A percentile compares a stretch with the other conserved stretches of the same genome.
Evolutionary conservation across 148 eudicot species (phyloP).

Genomic region (Silene uniflora): DNA sequence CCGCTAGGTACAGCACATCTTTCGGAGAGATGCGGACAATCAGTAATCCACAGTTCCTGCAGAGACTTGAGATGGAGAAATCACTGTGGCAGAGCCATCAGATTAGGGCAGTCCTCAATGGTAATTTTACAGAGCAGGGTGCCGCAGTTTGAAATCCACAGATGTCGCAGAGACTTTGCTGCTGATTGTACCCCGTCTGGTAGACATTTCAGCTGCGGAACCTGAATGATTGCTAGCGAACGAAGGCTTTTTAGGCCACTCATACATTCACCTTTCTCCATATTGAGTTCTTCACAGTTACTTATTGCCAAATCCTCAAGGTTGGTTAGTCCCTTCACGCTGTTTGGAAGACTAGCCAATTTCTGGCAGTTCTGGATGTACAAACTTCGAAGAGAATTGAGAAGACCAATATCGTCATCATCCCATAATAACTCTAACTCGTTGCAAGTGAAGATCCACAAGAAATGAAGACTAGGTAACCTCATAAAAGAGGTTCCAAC

Average conservation of each 20-base stretch:
- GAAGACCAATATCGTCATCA: slow-evolving; percentile 20
- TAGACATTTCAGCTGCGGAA: not conserved
- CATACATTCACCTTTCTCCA: too few relatives aligned
- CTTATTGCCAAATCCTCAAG: slow-evolving; percentile 41
- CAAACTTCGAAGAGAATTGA: slow-evolving; percentile 29
- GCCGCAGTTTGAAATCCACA: too few relatives aligned
- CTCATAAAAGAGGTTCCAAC: slow-evolving; percentile 10
- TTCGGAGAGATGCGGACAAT: too few relatives aligned
- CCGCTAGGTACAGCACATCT: too few relatives aligned
- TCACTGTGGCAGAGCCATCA: too few relatives aligned
- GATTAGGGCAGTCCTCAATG: too few relatives aligned
- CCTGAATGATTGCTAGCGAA: too few relatives aligned
- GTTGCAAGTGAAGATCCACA: slow-evolving; percentile 31
- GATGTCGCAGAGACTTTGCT: slow-evolving; percentile 25
- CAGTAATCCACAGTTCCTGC: too few relatives aligned
- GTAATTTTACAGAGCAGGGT: too few relatives aligned
- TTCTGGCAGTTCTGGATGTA: slow-evolving; percentile 37
- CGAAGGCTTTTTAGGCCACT: too few relatives aligned
- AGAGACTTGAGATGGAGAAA: too few relatives aligned
- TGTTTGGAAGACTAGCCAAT: slow-evolving; percentile 33
- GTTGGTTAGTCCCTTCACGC: slow-evolving; percentile 30
- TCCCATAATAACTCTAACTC: slow-evolving; percentile 27
- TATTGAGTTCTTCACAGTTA: slow-evolving; percentile 20
- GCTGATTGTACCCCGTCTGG: slow-evolving; percentile 34
- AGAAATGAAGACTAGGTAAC: slow-evolving; percentile 26